A percentile compares a stretch with the other conserved stretches of the same genome.
Evolutionary conservation across 2,329 filamentous ascomycete genomes (phyloP).

Genomic region (Cercospora berteroae): DNA sequence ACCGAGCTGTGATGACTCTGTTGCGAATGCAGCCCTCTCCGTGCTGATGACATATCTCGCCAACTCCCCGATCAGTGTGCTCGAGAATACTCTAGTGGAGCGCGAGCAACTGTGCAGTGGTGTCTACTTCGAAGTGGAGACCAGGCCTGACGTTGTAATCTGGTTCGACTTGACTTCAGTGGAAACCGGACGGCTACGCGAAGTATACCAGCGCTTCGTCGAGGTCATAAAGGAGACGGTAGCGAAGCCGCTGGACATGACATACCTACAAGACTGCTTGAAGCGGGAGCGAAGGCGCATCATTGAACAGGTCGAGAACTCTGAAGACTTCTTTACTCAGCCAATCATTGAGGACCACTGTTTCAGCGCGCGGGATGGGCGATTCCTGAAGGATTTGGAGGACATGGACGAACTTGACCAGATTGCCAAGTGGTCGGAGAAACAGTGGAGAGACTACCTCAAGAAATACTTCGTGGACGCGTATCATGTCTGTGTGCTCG

Average conservation of each 20-base stretch:
- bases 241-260: conserved; percentile 79
- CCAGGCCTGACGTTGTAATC: conserved; percentile 76
- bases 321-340: conserved; percentile 75
- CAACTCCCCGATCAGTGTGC: conserved; percentile 85
- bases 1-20: conserved; percentile 68
- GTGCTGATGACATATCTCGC: conserved; percentile 83
- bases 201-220: conserved; percentile 82
- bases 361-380: conserved; percentile 82
- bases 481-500: conserved; percentile 82
- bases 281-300: conserved; percentile 75
- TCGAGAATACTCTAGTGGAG: conserved; percentile 91
- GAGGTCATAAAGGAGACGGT: conserved; percentile 79
- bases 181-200: conserved; percentile 76
- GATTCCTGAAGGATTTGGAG: conserved; percentile 43
- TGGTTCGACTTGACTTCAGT: conserved; percentile 85
- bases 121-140: conserved; percentile 75
- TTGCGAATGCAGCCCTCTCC: conserved; percentile 66
- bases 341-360: conserved; percentile 90
- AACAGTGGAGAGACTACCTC: conserved; percentile 79
- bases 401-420: conserved; percentile 58
- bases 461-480: conserved; percentile 82
- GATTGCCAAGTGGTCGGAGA: conserved; percentile 76
- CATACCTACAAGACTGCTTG: conserved; percentile 85
- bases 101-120: conserved; percentile 88
- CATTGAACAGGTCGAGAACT: conserved; percentile 79